Conservation (phyloP, 164 flowering plant species). For the Liriodendron chinense region DNA sequence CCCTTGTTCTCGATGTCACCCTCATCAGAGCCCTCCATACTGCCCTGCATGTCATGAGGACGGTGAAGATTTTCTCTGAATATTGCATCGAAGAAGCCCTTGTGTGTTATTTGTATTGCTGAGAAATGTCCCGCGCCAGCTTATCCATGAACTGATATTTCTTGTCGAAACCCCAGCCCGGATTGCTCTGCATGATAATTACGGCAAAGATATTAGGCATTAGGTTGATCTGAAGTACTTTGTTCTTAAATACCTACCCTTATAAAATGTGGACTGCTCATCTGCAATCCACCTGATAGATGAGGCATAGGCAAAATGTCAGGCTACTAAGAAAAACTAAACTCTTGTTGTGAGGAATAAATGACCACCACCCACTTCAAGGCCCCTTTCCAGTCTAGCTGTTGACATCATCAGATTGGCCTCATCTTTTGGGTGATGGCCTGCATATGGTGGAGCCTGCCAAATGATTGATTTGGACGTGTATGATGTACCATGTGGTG, state of each 20-base stretch:
- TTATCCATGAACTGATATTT: conserved; percentile 91
- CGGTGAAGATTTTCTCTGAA: background rate
- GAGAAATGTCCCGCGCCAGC: conserved; percentile 64
- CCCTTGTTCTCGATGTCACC: background rate
- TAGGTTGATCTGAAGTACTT: background rate
- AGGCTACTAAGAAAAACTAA: background rate
- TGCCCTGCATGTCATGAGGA: background rate
- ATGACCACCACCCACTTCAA: no score
- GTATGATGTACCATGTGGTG: background rate
- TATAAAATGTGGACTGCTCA: background rate
- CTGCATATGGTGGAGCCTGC: background rate
- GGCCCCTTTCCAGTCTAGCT: background rate
- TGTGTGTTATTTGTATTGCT: conserved; percentile 45
- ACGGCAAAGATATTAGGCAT: background rate
- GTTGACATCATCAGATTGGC: background rate
- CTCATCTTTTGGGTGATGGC: background rate
- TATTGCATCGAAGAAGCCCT: background rate
- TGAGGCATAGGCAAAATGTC: background rate
- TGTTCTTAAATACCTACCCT: background rate
- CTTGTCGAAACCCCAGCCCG: conserved; percentile 92
- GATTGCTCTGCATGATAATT: conserved; percentile 73
- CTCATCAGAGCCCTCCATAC: background rate
- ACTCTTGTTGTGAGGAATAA: no score
- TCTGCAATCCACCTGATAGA: background rate
- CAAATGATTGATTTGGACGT: background rate